These are phyloP conservation scores for Reutealis trisperma DNA, from an alignment of 345 rosid species.

Conservation along the genomic window DNA sequence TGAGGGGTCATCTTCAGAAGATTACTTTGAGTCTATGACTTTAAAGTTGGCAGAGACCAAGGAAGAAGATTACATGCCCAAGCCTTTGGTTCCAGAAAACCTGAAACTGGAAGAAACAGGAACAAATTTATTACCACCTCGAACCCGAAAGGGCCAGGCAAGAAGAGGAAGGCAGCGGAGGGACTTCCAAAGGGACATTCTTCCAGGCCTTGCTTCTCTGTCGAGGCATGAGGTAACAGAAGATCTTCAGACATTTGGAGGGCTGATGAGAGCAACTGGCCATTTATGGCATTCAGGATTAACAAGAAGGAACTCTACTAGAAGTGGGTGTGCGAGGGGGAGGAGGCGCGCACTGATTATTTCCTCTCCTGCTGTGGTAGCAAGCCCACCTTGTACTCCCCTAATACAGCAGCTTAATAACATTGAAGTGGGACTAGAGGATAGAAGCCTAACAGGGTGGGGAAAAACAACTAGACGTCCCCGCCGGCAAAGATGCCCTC, in stretches of 20 bases:
- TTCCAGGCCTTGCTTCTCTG: slow-evolving; percentile 83
- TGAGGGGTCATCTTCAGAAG: slow-evolving; percentile 48
- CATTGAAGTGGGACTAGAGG: slow-evolving; percentile 67
- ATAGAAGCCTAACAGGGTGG: slow-evolving; percentile 83
- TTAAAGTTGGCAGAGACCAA: slow-evolving; percentile 57
- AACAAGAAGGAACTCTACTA: slow-evolving; percentile 70
- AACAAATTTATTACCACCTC: slow-evolving; percentile 36
- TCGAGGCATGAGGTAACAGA: slow-evolving; percentile 90
- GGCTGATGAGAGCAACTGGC: slow-evolving; percentile 81
- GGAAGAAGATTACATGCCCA: slow-evolving; percentile 90
- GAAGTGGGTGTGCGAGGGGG: slow-evolving; percentile 71
- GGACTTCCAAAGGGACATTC: slow-evolving; percentile 98
- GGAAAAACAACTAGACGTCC: slow-evolving; percentile 92
- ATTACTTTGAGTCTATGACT: slow-evolving; percentile 85
- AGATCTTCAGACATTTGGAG: slow-evolving; percentile 90
- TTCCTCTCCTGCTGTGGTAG: slow-evolving; percentile 40
- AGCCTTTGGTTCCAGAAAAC: slow-evolving; percentile 63
- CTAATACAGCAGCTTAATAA: slow-evolving; percentile 56
- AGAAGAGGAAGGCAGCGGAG: slow-evolving; percentile 94
- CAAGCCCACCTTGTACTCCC: slow-evolving; percentile 42
- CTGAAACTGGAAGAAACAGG: slow-evolving; percentile 51
- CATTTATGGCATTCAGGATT: slow-evolving; percentile 64
- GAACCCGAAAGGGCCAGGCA: slow-evolving; percentile 69
- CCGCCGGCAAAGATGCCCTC: slow-evolving; percentile 85
- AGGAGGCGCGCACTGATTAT: slow-evolving; percentile 48